A percentile compares a stretch with the other conserved stretches of the same genome.
These are phyloP conservation scores for Solanum appendiculatum DNA, from an alignment of 257 asterid species.

Conservation along the genomic window DNA sequence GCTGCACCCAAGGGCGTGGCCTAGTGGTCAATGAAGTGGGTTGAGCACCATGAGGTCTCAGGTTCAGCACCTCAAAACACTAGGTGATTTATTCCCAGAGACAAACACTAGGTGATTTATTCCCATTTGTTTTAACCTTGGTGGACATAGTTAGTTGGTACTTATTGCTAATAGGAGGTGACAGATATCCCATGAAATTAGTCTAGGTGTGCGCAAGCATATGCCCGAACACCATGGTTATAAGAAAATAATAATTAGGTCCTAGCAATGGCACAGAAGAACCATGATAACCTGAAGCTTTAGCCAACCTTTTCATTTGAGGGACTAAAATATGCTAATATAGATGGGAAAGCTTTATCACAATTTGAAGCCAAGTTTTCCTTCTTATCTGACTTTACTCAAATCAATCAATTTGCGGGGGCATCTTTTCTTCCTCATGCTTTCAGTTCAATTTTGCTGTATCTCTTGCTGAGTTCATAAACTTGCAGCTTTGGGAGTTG, in stretches of 20 bases:
- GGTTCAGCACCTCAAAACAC: neutral
- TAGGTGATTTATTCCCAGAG: too few relatives aligned
- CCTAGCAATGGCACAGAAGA: neutral
- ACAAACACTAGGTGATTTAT: too few relatives aligned
- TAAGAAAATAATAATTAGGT: neutral
- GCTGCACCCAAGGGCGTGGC: neutral
- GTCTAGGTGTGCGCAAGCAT: neutral
- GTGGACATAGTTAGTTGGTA: neutral
- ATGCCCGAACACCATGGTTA: neutral
- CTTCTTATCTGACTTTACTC: neutral
- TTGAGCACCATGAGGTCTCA: neutral
- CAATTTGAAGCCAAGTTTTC: neutral
- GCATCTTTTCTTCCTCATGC: neutral
- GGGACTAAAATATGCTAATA: neutral
- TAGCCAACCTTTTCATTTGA: neutral
- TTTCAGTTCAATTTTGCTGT: neutral
- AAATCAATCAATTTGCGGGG: neutral
- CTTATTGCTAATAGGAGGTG: neutral
- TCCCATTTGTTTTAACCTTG: neutral
- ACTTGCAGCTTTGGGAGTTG: slow-evolving; percentile 69
- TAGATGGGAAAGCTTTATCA: neutral
- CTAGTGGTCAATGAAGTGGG: neutral
- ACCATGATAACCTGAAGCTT: neutral
- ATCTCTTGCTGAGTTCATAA: neutral
- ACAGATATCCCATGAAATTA: too few relatives aligned